phyloP scores from a whole-genome alignment of 139 green algal genomes.

The Parachlorella kessleri region DNA sequence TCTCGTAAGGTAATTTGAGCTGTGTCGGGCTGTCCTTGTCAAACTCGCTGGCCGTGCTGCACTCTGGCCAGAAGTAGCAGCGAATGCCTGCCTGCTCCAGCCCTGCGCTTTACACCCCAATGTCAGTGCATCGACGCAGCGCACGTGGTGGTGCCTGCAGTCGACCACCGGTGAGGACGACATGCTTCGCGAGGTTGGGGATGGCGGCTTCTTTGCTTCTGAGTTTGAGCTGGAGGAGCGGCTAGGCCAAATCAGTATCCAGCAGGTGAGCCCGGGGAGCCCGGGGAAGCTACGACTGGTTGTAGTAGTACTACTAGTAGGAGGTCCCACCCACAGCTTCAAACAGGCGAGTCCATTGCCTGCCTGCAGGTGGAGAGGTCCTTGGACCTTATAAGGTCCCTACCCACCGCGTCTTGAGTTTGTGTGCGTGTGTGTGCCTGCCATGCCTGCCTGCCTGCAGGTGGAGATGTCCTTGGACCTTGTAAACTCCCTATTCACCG shows the following conservation, averaged over 20 bases:
- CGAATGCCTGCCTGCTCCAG: background rate
- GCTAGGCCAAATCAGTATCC: conserved; percentile 68
- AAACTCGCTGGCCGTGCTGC: too few relatives aligned
- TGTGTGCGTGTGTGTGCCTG: too few relatives aligned
- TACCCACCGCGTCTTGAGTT: background rate
- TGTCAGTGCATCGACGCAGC: too few relatives aligned
- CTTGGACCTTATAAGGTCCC: background rate
- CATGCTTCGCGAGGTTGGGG: conserved; percentile 50
- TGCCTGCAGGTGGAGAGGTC: conserved; percentile 14
- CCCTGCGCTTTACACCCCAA: background rate
- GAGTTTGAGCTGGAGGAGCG: conserved; percentile 74
- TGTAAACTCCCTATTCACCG: conserved; percentile 9
- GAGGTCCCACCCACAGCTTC: too few relatives aligned
- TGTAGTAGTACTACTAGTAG: too few relatives aligned
- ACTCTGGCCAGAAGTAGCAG: too few relatives aligned
- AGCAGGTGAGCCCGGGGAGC: conserved; percentile 44
- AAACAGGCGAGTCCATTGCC: background rate
- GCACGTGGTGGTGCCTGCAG: conserved; percentile 17
- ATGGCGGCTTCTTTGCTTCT: conserved; percentile 53
- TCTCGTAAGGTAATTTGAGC: too few relatives aligned
- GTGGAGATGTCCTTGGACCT: conserved; percentile 3
- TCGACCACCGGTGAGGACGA: conserved; percentile 33
- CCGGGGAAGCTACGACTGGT: too few relatives aligned
- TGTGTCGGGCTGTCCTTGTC: too few relatives aligned
- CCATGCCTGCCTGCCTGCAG: too few relatives aligned